phyloP scores from a whole-genome alignment of 345 rosid species.

The Trapa incisa region DNA sequence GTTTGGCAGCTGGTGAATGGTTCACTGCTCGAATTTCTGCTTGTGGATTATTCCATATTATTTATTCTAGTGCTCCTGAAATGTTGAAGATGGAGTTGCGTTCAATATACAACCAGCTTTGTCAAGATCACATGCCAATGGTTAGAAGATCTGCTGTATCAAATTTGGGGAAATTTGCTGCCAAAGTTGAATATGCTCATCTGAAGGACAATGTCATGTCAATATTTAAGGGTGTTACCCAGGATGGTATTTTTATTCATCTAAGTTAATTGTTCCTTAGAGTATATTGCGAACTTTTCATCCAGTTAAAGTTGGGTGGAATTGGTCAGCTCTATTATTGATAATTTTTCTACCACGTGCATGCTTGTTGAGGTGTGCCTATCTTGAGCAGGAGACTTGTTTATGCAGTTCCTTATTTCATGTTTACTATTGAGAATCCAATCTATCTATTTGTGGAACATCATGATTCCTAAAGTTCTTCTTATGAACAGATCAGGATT shows the following conservation, averaged over 20 bases:
- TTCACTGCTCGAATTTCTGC: constrained; percentile 91
- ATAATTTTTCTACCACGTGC: background rate
- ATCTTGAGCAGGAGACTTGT: background rate
- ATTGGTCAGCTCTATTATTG: background rate
- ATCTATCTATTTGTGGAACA: background rate
- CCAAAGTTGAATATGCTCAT: constrained; percentile 70
- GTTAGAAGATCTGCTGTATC: constrained; percentile 94
- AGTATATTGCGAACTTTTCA: background rate
- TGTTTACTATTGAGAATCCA: background rate
- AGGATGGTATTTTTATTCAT: constrained; percentile 55
- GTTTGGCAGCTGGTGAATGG: constrained; percentile 97
- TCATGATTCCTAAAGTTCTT: background rate
- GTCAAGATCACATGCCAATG: constrained; percentile 99
- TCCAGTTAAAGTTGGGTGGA: background rate
- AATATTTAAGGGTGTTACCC: constrained; percentile 83
- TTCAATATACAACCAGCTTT: constrained; percentile 55
- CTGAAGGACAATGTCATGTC: constrained; percentile 79
- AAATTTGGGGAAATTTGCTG: constrained; percentile 88
- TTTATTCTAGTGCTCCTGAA: constrained; percentile 82
- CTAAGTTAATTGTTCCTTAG: background rate
- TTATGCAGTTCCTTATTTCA: background rate
- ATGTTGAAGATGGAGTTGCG: constrained; percentile 58
- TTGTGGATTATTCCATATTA: constrained; percentile 89
- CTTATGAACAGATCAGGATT: constrained; percentile 74
- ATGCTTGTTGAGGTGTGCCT: background rate